phyloP scores from a whole-genome alignment of 768 basidiomycete genomes.

The Fistulinella prunicolor region DNA sequence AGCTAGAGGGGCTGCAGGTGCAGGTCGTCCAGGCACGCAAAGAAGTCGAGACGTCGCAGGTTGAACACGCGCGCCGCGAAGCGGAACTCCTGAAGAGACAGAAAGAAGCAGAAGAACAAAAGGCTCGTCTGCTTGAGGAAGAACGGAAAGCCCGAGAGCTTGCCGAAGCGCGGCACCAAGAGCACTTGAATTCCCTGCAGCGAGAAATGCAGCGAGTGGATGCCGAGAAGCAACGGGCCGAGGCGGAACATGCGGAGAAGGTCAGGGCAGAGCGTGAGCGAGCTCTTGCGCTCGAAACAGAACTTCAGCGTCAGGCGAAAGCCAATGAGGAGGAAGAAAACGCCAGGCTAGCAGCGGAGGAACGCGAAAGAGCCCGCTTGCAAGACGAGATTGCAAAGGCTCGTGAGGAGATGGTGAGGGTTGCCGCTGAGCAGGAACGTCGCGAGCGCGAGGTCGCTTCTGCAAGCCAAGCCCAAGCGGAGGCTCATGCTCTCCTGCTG shows the following conservation, averaged over 20 bases:
- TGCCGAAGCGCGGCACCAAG: constrained; percentile 28
- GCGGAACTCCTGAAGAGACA: constrained; percentile 25
- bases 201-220: constrained; percentile 27
- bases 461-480: constrained; percentile 25
- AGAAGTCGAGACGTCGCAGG: constrained; percentile 28
- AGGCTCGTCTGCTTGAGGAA: constrained; percentile 29
- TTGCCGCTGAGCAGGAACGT: constrained; percentile 23
- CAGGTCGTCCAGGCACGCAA: constrained; percentile 27
- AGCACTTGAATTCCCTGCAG: constrained; percentile 28
- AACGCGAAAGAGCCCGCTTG: constrained; percentile 27
- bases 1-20: constrained; percentile 27
- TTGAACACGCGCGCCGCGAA: constrained; percentile 27
- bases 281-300: constrained; percentile 28
- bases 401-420: constrained; percentile 25
- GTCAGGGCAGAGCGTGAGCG: constrained; percentile 28
- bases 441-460: constrained; percentile 24
- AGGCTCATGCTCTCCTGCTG: constrained; percentile 23
- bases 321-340: constrained; percentile 26
- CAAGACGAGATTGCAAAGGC: constrained; percentile 28
- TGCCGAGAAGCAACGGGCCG: constrained; percentile 19
- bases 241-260: constrained; percentile 26
- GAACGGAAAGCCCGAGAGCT: constrained; percentile 28
- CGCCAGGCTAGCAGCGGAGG: constrained; percentile 21
- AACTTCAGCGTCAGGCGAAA: constrained; percentile 28
- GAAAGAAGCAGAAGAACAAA: constrained; percentile 28